Percentiles rank a stretch among this genome's conserved stretches.
Evolutionary conservation across 2,329 filamentous ascomycete species (phyloP).

Genomic region (Ophiostoma triangulosporum): DNA sequence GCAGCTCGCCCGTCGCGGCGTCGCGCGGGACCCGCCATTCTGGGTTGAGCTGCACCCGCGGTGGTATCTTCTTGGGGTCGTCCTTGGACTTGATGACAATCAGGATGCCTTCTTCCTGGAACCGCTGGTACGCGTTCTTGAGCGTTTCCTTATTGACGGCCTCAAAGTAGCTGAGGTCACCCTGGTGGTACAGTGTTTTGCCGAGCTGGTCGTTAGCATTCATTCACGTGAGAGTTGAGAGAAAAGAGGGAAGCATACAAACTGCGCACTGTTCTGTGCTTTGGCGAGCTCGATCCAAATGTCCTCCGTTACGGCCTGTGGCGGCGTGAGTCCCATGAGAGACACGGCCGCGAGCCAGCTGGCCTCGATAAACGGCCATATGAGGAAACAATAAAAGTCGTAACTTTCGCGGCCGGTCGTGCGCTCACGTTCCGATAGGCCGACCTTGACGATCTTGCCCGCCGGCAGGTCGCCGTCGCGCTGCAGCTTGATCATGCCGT

Average conservation of each 20-base stretch:
- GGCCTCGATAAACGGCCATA: slow-evolving; percentile 96
- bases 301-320: slow-evolving; percentile 41
- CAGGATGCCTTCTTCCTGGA: slow-evolving; percentile 83
- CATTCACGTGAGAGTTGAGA: neutral
- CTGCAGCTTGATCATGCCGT: slow-evolving; percentile 60
- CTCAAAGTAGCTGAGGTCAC: slow-evolving; percentile 93
- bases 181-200: slow-evolving; percentile 95
- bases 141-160: slow-evolving; percentile 97
- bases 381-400: slow-evolving; percentile 96
- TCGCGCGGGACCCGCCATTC: slow-evolving; percentile 65
- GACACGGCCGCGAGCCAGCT: slow-evolving; percentile 85
- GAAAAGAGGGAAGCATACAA: slow-evolving; percentile 39
- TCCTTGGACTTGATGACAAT: slow-evolving; percentile 58
- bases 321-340: slow-evolving; percentile 74
- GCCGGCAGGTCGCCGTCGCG: slow-evolving; percentile 32
- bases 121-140: slow-evolving; percentile 80
- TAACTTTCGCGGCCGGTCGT: slow-evolving; percentile 79
- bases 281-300: slow-evolving; percentile 68
- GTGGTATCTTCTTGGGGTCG: slow-evolving; percentile 41
- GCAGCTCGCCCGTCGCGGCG: slow-evolving; percentile 41
- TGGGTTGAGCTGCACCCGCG: slow-evolving; percentile 53
- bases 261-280: slow-evolving; percentile 67
- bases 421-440: slow-evolving; percentile 64
- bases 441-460: slow-evolving; percentile 44
- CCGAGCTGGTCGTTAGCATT: slow-evolving; percentile 47